Conservation (phyloP, 2,329 filamentous ascomycete species). For the Botrytis fragariae region DNA sequence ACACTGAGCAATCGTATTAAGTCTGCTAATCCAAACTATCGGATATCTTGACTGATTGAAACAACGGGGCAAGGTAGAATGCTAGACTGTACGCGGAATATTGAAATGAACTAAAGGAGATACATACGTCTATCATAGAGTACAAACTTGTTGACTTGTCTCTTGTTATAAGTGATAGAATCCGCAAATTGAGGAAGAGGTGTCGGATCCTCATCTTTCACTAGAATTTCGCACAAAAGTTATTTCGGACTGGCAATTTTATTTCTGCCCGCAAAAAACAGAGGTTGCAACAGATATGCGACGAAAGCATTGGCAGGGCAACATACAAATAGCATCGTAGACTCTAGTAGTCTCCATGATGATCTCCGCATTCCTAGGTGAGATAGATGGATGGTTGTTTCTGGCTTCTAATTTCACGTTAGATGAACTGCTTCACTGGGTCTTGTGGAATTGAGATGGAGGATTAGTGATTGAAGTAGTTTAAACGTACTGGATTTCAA, state of each 20-base stretch:
- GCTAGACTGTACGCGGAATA: neutral
- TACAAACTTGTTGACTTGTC: conserved; percentile 1
- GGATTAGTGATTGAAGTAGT: too few relatives aligned
- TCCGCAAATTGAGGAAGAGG: neutral
- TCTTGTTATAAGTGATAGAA: neutral
- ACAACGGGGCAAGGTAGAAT: neutral
- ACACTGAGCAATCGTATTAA: neutral
- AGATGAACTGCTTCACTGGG: neutral
- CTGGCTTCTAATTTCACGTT: conserved; percentile 1
- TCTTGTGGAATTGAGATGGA: neutral
- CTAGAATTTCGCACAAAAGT: neutral
- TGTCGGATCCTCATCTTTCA: neutral
- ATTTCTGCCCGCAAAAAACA: neutral
- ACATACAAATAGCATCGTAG: conserved; percentile 8
- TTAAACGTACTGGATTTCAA: neutral
- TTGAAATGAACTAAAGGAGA: neutral
- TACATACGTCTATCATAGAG: neutral
- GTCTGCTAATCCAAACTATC: neutral
- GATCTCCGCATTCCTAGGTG: neutral
- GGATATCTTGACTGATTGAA: neutral
- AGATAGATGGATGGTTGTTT: neutral
- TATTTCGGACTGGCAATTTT: neutral
- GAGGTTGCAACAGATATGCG: neutral
- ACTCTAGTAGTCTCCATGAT: neutral
- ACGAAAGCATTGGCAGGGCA: neutral